phyloP scores from a whole-genome alignment of 257 asterid species.

The Przewalskia tangutica region DNA sequence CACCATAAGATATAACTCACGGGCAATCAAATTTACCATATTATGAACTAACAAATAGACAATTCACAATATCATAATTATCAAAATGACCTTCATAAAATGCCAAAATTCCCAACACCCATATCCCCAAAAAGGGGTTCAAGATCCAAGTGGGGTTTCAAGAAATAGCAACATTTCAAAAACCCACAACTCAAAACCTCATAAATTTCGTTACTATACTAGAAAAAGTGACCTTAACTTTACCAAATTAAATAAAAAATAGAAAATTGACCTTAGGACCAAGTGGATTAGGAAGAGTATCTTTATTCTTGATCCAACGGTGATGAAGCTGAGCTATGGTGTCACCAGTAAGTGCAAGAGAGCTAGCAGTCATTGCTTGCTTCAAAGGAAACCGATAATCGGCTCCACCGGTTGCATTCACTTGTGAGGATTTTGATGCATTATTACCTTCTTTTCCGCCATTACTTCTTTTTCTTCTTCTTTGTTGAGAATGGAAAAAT shows the following conservation, averaged over 20 bases:
- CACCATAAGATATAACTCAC: not conserved
- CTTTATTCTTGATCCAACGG: constrained; percentile 39
- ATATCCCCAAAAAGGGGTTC: not conserved
- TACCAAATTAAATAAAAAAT: not conserved
- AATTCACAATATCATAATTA: not conserved
- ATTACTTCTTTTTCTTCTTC: too few species aligned
- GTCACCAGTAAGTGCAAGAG: constrained; percentile 68
- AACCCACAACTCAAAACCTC: not conserved
- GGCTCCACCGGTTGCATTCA: constrained; percentile 14
- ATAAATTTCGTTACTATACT: not conserved
- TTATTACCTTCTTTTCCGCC: not conserved
- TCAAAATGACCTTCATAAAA: not conserved
- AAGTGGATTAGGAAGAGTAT: constrained; percentile 12
- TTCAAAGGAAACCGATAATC: constrained; percentile 38
- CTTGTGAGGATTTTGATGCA: constrained; percentile 11
- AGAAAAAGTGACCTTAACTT: not conserved
- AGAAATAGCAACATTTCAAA: not conserved
- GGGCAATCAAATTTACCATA: not conserved
- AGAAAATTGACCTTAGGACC: constrained; percentile 5
- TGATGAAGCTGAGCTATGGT: constrained; percentile 64
- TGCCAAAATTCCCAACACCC: not conserved
- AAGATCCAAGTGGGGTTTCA: not conserved
- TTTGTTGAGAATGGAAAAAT: constrained; percentile 9
- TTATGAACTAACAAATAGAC: too few species aligned
- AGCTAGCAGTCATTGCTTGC: constrained; percentile 59